Conservation (phyloP, 306 rosid species). For the Erythrophleum fordii region DNA sequence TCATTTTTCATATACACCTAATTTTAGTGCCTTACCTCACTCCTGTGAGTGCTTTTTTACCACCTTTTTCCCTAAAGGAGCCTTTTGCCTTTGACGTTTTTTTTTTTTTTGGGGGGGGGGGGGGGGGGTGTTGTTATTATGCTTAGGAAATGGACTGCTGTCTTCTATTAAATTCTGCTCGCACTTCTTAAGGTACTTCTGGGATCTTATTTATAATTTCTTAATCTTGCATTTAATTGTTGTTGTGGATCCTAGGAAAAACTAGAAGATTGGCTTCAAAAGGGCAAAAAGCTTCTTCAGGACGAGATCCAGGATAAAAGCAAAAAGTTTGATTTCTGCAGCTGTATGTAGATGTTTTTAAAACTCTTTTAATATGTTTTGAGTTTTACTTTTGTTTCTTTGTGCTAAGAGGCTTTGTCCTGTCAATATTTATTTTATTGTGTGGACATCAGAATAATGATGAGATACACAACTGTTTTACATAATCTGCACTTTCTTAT, state of each 20-base stretch:
- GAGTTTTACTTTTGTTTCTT: conserved; percentile 18
- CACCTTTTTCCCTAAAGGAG: background rate
- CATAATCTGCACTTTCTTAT: conserved; percentile 6
- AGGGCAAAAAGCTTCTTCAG: conserved; percentile 59
- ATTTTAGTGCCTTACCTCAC: background rate
- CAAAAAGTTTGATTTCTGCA: conserved; percentile 54
- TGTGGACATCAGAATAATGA: background rate
- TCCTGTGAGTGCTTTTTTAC: background rate
- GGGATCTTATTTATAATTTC: conserved; percentile 8
- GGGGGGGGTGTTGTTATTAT: background rate
- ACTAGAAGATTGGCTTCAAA: conserved; percentile 85
- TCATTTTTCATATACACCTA: background rate
- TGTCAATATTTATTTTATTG: background rate
- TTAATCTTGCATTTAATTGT: conserved; percentile 19
- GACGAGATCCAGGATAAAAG: conserved; percentile 62
- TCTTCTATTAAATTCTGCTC: conserved; percentile 7
- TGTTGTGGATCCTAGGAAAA: conserved; percentile 70
- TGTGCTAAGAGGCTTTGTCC: conserved; percentile 3
- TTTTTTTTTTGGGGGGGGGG: background rate
- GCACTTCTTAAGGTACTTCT: background rate
- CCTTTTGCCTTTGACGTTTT: background rate
- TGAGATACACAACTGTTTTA: background rate
- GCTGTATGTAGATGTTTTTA: conserved; percentile 57
- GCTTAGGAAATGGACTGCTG: background rate
- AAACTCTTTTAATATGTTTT: conserved; percentile 20